Conservation (phyloP, 106 monocot genomes). For the Dioscorea zingiberensis region DNA sequence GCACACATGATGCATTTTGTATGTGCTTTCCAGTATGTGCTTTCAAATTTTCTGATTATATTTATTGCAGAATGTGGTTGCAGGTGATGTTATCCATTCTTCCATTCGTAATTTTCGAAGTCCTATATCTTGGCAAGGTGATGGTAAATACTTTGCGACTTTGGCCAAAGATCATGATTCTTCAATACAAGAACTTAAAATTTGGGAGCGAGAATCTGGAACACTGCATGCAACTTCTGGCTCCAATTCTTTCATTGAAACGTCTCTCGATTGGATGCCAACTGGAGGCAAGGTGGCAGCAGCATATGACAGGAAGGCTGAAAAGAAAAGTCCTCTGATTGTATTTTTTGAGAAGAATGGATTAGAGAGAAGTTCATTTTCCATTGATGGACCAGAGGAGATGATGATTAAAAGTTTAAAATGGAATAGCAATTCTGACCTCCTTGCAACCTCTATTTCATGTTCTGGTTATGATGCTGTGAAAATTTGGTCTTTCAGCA, state of each 20-base stretch:
- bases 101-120: slow-evolving; percentile 21
- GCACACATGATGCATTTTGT: no score
- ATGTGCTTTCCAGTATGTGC: not conserved
- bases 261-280: slow-evolving; percentile 92
- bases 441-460: slow-evolving; percentile 57
- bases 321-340: slow-evolving; percentile 48
- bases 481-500: slow-evolving; percentile 77
- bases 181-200: slow-evolving; percentile 42
- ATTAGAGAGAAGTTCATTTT: slow-evolving; percentile 76
- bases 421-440: slow-evolving; percentile 92
- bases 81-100: slow-evolving; percentile 12
- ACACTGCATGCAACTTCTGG: slow-evolving; percentile 62
- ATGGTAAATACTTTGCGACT: slow-evolving; percentile 94
- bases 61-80: slow-evolving; percentile 30
- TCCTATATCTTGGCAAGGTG: slow-evolving; percentile 84
- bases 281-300: slow-evolving; percentile 81
- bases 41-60: slow-evolving; percentile 8
- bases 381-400: slow-evolving; percentile 40
- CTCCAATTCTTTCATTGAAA: slow-evolving; percentile 43
- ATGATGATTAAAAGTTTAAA: slow-evolving; percentile 41
- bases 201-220: slow-evolving; percentile 95
- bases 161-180: slow-evolving; percentile 35
- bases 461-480: slow-evolving; percentile 59
- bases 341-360: slow-evolving; percentile 96
- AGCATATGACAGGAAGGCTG: slow-evolving; percentile 45